Conservation (phyloP, 2,329 filamentous ascomycete species). For the Claviceps lovelessii region DNA sequence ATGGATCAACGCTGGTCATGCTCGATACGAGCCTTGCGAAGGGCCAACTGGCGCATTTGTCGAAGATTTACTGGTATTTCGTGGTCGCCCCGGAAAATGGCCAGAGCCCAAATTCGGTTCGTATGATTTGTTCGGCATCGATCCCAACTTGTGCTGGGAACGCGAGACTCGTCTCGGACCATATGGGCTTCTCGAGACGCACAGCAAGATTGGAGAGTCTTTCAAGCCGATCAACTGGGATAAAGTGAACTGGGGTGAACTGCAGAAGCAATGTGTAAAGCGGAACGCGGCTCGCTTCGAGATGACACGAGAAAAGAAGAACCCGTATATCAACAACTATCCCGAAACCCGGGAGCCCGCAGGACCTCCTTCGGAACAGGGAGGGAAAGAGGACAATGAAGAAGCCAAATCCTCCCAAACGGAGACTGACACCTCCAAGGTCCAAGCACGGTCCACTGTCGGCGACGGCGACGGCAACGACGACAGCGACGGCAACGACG, state of each 20-base stretch:
- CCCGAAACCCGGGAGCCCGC: constrained; percentile 16
- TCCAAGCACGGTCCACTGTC: constrained; percentile 5
- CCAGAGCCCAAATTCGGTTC: constrained; percentile 49
- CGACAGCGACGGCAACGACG: background rate
- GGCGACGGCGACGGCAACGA: background rate
- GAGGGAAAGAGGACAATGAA: background rate
- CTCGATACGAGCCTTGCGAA: constrained; percentile 47
- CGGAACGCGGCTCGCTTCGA: constrained; percentile 53
- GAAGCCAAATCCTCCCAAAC: background rate
- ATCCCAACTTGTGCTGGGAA: constrained; percentile 52
- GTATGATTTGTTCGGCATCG: constrained; percentile 44
- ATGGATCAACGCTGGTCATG: constrained; percentile 44
- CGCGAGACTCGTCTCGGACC: constrained; percentile 54
- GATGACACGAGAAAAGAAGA: constrained; percentile 24
- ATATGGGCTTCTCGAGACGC: constrained; percentile 42
- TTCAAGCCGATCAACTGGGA: constrained; percentile 40
- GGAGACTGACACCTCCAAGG: constrained; percentile 3
- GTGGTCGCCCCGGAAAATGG: constrained; percentile 43
- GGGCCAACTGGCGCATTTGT: constrained; percentile 46
- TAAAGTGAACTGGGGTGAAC: constrained; percentile 52
- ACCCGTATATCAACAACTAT: constrained; percentile 30
- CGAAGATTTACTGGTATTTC: constrained; percentile 51
- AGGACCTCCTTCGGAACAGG: constrained; percentile 7
- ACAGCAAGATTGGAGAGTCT: constrained; percentile 25
- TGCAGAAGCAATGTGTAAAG: constrained; percentile 52